Conservation (phyloP, 805 yeast species). For the Candida maesae region DNA sequence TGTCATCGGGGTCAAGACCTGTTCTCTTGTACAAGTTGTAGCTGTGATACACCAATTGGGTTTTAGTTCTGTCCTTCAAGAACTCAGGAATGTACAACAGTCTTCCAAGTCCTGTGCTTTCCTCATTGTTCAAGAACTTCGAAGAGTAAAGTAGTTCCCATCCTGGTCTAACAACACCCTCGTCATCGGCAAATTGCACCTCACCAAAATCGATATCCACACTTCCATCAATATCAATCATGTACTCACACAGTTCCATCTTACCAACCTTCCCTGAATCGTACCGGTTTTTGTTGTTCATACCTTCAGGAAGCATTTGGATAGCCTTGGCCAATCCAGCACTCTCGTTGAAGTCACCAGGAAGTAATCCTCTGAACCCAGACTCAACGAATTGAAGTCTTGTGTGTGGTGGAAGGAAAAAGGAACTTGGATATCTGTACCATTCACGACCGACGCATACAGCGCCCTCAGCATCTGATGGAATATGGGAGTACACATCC, state of each 20-base stretch:
- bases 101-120: constrained; percentile 52
- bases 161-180: constrained; percentile 17
- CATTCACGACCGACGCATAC: constrained; percentile 94
- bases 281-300: constrained; percentile 73
- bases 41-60: constrained; percentile 42
- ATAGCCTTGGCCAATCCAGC: constrained; percentile 32
- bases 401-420: constrained; percentile 63
- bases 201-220: constrained; percentile 45
- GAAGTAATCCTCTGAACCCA: constrained; percentile 83
- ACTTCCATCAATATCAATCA: constrained; percentile 57
- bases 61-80: constrained; percentile 28
- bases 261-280: constrained; percentile 53
- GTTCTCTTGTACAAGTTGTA: constrained; percentile 43
- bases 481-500: constrained; percentile 45
- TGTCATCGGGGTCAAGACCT: constrained; percentile 1
- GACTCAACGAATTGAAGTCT: constrained; percentile 67
- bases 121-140: constrained; percentile 35
- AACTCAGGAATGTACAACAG: constrained; percentile 46
- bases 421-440: constrained; percentile 89
- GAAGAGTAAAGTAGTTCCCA: constrained; percentile 43
- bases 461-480: constrained; percentile 35
- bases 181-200: constrained; percentile 13
- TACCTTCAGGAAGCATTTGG: constrained; percentile 50
- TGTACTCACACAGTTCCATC: constrained; percentile 58
- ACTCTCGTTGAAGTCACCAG: constrained; percentile 73